Evolutionary conservation across 2,329 filamentous ascomycete species (phyloP).

Genomic region (Lachnellula cervina): DNA sequence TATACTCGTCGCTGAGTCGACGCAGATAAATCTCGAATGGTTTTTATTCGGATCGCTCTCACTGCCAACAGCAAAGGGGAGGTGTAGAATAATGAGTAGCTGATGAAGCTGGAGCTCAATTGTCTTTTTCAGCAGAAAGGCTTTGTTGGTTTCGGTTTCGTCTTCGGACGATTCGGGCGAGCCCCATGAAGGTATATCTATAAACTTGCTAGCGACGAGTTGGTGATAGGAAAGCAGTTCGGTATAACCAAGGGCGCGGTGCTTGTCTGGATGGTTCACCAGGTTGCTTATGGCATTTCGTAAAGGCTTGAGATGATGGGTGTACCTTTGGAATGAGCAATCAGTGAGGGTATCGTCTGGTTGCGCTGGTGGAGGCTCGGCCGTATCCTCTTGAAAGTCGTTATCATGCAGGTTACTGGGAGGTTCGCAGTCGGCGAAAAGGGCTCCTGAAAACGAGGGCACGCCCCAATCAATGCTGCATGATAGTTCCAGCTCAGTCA

Average conservation of each 20-base stretch:
- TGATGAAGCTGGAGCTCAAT: background rate
- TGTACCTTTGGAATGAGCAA: background rate
- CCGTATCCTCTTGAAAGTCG: background rate
- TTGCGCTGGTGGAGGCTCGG: background rate
- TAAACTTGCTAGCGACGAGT: background rate
- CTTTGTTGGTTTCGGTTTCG: background rate
- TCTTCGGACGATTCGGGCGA: background rate
- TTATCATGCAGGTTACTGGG: background rate
- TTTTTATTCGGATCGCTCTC: background rate
- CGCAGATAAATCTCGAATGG: background rate
- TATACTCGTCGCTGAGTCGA: background rate
- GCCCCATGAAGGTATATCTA: background rate
- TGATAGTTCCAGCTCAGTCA: background rate
- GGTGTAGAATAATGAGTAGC: background rate
- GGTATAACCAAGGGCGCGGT: background rate
- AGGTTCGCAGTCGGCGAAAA: background rate
- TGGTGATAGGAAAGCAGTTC: background rate
- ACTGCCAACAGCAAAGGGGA: background rate
- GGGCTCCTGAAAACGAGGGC: background rate
- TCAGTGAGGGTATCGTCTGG: background rate
- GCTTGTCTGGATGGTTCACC: background rate
- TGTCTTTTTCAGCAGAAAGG: background rate
- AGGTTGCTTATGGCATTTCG: background rate
- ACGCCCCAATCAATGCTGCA: background rate
- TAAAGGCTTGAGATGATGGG: background rate